Base-by-base conservation (phyloP, 306 rosid genomes). In the Alnus rubra region DNA sequence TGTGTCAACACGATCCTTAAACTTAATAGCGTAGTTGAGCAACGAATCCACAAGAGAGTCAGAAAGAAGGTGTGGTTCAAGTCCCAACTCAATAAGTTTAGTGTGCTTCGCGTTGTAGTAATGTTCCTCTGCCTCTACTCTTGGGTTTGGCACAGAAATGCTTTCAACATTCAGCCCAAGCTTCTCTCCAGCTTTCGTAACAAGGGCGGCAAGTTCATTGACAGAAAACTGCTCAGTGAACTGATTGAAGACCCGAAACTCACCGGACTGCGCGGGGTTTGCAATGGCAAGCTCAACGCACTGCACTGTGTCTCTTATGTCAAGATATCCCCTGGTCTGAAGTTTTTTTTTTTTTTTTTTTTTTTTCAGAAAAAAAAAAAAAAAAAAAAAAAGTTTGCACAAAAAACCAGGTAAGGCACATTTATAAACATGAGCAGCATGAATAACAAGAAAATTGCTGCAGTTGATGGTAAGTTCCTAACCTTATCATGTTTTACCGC, bases 51-150 rank as follows among this genome's bases (percentile, higher is more conserved):
- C 86, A 78, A 94, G 97, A 65, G 97, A 94, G 82, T 92, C 98
- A 4, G 98, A 92, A 65, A 94, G 97, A 31, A 91, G 79, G 89
- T 92, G 98, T 16, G 98, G 97, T 83, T 84, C 85, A 12, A 94
- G 92, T 56, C 98, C 97, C 88, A 94, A 86, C 86, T 94, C 96
- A 64, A 91, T 77, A 31, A 94, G 92, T 79, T 92, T 94, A 28
- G 98, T 94, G 89, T 91, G 97, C 82, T 88, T 94, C 80, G 97
- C 94, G 28, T 94, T 94, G 92, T 94, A 94, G 88, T 94, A 92
- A 85, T 94, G 98, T 83, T 92, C 98, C 90, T 94, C 98, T 44
- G 91, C 92, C 84, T 94, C 98, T 33, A 94, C 97, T 80, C 98
- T 87, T 28, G 98, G 98, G 90, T 92, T 94, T 82, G 97, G 97